Evolutionary conservation across 2,329 filamentous ascomycete genomes (phyloP).

Genomic region (Pestalotiopsis sp.): DNA sequence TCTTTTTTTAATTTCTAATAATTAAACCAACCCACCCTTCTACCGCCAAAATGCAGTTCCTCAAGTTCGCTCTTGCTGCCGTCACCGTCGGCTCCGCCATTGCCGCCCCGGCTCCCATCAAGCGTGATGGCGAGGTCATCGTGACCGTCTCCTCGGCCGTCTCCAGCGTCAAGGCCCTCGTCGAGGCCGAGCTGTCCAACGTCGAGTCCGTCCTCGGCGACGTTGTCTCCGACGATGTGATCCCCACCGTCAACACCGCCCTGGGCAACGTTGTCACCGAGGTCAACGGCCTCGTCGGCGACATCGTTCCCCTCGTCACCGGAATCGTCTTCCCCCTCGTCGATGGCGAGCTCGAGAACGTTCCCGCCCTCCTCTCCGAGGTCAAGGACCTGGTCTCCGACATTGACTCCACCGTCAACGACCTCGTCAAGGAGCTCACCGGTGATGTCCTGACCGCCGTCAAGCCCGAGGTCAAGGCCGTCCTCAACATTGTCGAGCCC

Average conservation of each 20-base stretch:
- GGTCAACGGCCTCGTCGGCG: constrained; percentile 23
- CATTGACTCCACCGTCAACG: constrained; percentile 21
- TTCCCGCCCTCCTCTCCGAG: constrained; percentile 25
- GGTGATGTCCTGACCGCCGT: constrained; percentile 24
- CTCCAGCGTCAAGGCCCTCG: constrained; percentile 19
- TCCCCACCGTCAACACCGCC: constrained; percentile 23
- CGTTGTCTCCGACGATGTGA: constrained; percentile 18
- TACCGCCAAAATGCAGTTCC: constrained; percentile 34
- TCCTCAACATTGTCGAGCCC: constrained; percentile 24
- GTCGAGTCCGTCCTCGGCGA: constrained; percentile 15
- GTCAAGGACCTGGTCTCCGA: constrained; percentile 25
- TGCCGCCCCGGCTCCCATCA: constrained; percentile 22
- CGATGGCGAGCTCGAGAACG: constrained; percentile 23
- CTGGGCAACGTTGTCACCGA: constrained; percentile 24
- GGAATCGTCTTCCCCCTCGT: constrained; percentile 22
- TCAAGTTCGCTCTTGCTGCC: constrained; percentile 31
- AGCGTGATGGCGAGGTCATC: constrained; percentile 6
- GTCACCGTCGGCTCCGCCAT: constrained; percentile 34
- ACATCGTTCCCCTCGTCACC: constrained; percentile 22
- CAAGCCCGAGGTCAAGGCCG: constrained; percentile 30
- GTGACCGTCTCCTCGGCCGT: constrained; percentile 17
- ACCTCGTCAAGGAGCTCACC: constrained; percentile 20
- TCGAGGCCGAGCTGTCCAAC: constrained; percentile 23
- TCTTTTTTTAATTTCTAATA: constrained; percentile 25
- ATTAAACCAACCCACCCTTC: constrained; percentile 6